Base-by-base conservation (phyloP, 2,329 filamentous ascomycete genomes). In the Fusarium sp. region DNA sequence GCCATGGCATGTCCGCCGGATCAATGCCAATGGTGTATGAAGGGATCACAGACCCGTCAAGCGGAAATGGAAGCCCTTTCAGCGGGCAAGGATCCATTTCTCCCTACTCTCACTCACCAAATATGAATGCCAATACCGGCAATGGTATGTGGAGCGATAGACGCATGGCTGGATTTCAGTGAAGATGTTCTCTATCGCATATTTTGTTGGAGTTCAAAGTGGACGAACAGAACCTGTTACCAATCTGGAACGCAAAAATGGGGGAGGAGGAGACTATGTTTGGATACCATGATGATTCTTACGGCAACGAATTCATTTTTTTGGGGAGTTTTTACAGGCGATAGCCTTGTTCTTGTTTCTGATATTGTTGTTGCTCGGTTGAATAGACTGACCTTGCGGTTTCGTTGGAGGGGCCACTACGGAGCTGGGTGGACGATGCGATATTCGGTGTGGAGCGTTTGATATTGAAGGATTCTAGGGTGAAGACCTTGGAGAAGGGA, bases 11-110 rank as follows among this genome's bases (percentile, higher is more conserved):
- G 32, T 67, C 68, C 14, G 73, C 79, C 71, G 69, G 73, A 18
- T 78, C 77, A 20, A 76, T 79, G 70, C 78, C 77, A 38, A 65
- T 81, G 69, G 70, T 64, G 16, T 80, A 79, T 55, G 78, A 78
- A 12, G 66, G 73, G 34, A 77, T 79, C 53, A 73, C 80, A 58
- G 74, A 76, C 38, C 73, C 77, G n/a, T 75, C 76, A 30, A 79
- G 77, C 47, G 75, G 74, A 15, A 76, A 78, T 55, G 77, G 74
- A n/a, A 81, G 79, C 62, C 79, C 80, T 6, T 82, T 79, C 45
- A 78, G 78, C 49, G 79, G 78, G 8, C 79, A 81, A 45, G 80
- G 78, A 43, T 79, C 79, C 7, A 62, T 74, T 29, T 81, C 80
- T 32, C 77, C 77, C 11, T 82, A 79, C 63, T 73, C 76, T 22